Conservation (phyloP, 1,284 basidiomycete genomes). For the Fomitiporia mediterranea region DNA sequence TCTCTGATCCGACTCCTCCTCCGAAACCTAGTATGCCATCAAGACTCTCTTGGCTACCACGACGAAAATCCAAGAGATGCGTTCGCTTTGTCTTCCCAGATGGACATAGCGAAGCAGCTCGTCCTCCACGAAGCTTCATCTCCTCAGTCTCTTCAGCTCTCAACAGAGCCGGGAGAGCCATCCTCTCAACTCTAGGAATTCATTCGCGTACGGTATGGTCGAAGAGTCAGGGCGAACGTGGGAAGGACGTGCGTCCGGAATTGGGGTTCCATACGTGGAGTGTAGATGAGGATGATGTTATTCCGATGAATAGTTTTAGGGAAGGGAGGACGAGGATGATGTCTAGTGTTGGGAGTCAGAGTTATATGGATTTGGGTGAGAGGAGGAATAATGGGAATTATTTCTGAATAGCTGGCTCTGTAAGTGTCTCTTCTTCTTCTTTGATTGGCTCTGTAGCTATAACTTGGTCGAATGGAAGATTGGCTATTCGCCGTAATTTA, state of each 20-base stretch:
- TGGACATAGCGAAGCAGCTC: background rate
- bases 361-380: background rate
- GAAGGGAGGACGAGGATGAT: background rate
- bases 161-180: background rate
- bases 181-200: background rate
- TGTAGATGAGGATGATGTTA: background rate
- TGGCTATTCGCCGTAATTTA: no score
- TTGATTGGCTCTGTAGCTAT: no score
- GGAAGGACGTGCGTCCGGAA: background rate
- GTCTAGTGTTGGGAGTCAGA: background rate
- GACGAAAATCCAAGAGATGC: background rate
- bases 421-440: background rate
- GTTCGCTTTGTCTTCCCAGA: background rate
- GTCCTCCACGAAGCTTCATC: background rate
- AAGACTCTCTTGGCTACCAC: background rate
- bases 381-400: no score
- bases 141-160: background rate
- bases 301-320: background rate
- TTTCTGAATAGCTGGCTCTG: background rate
- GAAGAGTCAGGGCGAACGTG: background rate
- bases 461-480: no score
- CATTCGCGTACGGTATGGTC: background rate
- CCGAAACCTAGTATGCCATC: no score
- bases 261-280: background rate
- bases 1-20: no score